A percentile compares a stretch with the other conserved stretches of the same genome.
These are phyloP conservation scores for Fusarium buharicum DNA, from an alignment of 2,329 filamentous ascomycete genomes.

Conservation along the genomic window DNA sequence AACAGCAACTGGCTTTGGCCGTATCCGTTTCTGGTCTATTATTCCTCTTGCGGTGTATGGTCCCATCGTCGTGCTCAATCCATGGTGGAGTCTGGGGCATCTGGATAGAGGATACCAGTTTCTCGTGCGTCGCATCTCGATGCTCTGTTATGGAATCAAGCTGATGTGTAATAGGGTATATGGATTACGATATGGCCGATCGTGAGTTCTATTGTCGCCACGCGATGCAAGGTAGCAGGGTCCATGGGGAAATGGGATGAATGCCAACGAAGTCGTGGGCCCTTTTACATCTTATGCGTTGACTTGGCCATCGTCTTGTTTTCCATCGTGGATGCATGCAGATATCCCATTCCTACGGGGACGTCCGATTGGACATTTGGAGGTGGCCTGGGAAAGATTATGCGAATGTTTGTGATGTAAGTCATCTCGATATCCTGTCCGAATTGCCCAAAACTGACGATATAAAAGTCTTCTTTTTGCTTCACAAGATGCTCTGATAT, in stretches of 20 bases:
- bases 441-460: not conserved
- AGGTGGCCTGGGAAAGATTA: constrained; percentile 12
- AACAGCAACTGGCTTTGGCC: not conserved
- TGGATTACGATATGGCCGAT: constrained; percentile 24
- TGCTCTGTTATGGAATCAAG: accelerated
- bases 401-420: constrained; percentile 20
- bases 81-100: constrained; percentile 3
- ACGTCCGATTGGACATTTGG: constrained; percentile 8
- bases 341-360: constrained; percentile 12
- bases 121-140: not conserved
- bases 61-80: not conserved
- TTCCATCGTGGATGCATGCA: constrained; percentile 14
- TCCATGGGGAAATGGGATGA: constrained; percentile 5
- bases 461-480: not conserved
- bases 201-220: constrained; percentile 1
- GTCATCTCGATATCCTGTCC: not conserved
- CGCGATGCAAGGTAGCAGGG: not conserved
- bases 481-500: not conserved
- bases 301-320: constrained; percentile 9
- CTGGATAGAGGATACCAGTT: constrained; percentile 12
- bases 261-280: not conserved
- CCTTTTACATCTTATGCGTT: constrained; percentile 18
- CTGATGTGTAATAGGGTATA: not conserved
- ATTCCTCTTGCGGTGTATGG: constrained; percentile 10
- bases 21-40: constrained; percentile 17